These are phyloP conservation scores for Quercus dentata DNA, from an alignment of 306 rosid genomes.

Conservation along the genomic window DNA sequence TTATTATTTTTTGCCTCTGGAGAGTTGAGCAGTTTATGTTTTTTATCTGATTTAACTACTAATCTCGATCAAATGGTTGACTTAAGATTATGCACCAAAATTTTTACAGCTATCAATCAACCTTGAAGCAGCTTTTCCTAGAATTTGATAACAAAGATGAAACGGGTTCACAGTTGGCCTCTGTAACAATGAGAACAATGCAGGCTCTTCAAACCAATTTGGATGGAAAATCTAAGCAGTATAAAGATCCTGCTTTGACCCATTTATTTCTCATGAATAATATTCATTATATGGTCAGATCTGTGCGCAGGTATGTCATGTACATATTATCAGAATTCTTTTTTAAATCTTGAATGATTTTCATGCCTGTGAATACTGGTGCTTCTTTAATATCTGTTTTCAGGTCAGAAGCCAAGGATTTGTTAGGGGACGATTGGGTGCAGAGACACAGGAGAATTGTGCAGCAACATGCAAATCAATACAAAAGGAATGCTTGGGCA, in stretches of 20 bases:
- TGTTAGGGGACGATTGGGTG: constrained; percentile 98
- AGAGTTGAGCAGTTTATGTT: too few species aligned
- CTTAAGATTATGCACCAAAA: too few species aligned
- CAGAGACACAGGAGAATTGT: constrained; percentile 85
- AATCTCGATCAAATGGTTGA: too few species aligned
- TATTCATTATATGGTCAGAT: constrained; percentile 93
- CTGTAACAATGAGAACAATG: constrained; percentile 90
- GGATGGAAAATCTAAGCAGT: constrained; percentile 93
- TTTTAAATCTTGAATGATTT: too few species aligned
- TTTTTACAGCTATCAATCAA: too few species aligned
- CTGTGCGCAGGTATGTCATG: constrained; percentile 42
- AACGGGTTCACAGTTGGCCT: constrained; percentile 67
- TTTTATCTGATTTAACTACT: too few species aligned
- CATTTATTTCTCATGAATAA: constrained; percentile 97
- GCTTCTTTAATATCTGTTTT: constrained; percentile 15
- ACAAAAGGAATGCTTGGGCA: constrained; percentile 90
- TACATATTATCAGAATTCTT: too few species aligned
- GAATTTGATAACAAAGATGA: constrained; percentile 73
- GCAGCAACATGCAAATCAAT: constrained; percentile 96
- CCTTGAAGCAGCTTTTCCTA: constrained; percentile 29
- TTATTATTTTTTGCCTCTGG: neutral
- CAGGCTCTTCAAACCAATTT: constrained; percentile 93
- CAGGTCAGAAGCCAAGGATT: constrained; percentile 99
- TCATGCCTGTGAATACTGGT: neutral
- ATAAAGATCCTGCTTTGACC: constrained; percentile 74